Percentiles rank a stretch among this genome's conserved stretches.
Evolutionary conservation across 176 grass and related monocot species (phyloP).

Genomic region (Juncus inflexus): DNA sequence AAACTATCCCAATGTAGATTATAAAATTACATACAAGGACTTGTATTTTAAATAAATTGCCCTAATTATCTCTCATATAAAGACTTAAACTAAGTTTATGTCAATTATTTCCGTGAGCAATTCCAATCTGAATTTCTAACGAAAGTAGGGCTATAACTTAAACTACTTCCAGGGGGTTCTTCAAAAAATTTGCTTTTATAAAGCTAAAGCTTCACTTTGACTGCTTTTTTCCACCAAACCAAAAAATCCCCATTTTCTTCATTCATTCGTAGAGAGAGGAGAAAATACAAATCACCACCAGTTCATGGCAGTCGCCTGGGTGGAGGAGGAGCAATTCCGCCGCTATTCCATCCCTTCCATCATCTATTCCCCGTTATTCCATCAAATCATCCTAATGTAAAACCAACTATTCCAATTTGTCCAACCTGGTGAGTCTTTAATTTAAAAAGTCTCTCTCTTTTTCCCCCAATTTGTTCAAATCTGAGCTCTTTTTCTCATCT

Average conservation of each 20-base stretch:
- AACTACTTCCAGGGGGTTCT: neutral
- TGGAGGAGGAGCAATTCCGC: constrained; percentile 8
- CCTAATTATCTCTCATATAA: no score
- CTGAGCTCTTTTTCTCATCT: neutral
- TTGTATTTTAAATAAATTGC: no score
- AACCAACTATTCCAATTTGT: constrained; percentile 1
- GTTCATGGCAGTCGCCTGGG: constrained; percentile 5
- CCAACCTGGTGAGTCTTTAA: neutral
- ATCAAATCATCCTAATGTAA: neutral
- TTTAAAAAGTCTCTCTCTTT: neutral
- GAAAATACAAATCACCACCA: neutral
- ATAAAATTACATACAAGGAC: no score
- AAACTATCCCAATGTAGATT: no score
- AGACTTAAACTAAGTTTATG: no score
- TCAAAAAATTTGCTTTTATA: neutral
- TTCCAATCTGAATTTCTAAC: no score
- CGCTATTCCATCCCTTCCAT: constrained; percentile 14
- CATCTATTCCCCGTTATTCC: neutral
- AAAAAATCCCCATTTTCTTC: constrained; percentile 13
- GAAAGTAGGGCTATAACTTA: no score
- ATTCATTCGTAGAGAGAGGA: neutral
- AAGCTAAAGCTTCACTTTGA: constrained; percentile 3
- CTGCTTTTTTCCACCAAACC: neutral
- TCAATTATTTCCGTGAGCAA: no score
- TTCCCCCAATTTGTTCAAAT: constrained; percentile 1